Evolutionary conservation across 2,329 filamentous ascomycete genomes (phyloP).

Genomic region (Colletotrichum scovillei): DNA sequence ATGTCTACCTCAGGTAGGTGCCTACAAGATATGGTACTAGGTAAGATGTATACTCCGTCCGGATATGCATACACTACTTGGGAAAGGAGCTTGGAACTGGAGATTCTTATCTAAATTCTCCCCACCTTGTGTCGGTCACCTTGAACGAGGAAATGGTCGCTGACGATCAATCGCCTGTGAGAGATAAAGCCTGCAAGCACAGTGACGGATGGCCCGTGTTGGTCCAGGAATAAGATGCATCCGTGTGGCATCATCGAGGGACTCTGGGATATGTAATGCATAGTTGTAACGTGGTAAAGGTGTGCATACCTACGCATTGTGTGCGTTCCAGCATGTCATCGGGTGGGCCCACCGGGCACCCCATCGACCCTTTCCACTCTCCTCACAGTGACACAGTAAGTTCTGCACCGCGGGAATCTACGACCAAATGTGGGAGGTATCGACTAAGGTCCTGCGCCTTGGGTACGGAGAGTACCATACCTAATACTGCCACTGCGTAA

Average conservation of each 20-base stretch:
- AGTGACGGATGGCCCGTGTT: background rate
- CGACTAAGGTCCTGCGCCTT: no score
- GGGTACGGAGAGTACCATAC: background rate
- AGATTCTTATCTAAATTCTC: background rate
- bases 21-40: no score
- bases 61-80: background rate
- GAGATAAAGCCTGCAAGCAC: constrained; percentile 1
- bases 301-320: background rate
- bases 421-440: background rate
- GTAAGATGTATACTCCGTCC: no score
- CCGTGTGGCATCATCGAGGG: background rate
- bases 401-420: background rate
- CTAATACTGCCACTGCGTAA: background rate
- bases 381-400: background rate
- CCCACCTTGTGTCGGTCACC: background rate
- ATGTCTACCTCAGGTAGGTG: no score
- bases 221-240: background rate
- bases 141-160: background rate
- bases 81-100: background rate
- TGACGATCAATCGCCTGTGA: constrained; percentile 16
- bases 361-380: background rate
- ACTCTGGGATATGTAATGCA: background rate
- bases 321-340: background rate
- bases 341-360: background rate
- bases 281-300: background rate